Conservation (phyloP, 345 rosid genomes). For the Salix suchowensis region DNA sequence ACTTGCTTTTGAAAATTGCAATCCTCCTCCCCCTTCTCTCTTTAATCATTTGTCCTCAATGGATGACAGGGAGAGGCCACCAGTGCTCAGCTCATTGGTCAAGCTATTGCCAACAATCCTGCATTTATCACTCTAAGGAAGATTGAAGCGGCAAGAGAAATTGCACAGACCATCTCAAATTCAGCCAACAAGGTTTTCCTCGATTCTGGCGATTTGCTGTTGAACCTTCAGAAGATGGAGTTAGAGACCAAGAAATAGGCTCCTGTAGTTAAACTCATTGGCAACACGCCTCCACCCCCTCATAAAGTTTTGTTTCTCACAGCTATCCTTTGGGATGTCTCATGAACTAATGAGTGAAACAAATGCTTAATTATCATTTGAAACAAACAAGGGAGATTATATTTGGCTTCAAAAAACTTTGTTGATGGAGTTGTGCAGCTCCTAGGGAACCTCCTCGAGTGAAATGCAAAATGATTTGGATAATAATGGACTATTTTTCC, state of each 20-base stretch:
- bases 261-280: background rate
- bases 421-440: background rate
- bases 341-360: background rate
- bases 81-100: slow-evolving; percentile 91
- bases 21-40: background rate
- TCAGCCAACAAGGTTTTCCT: slow-evolving; percentile 76
- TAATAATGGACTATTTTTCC: background rate
- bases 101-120: slow-evolving; percentile 86
- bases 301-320: background rate
- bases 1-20: background rate
- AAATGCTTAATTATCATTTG: background rate
- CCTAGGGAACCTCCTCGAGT: background rate
- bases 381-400: background rate
- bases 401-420: background rate
- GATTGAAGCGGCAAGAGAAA: slow-evolving; percentile 95
- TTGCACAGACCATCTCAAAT: slow-evolving; percentile 65
- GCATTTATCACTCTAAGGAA: slow-evolving; percentile 87
- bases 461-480: slow-evolving; percentile 3
- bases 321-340: background rate
- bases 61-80: slow-evolving; percentile 77
- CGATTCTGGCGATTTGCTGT: slow-evolving; percentile 65
- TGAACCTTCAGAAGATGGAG: slow-evolving; percentile 74
- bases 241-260: slow-evolving; percentile 43
- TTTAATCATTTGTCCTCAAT: background rate
- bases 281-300: background rate